Evolutionary conservation across 257 asterid genomes (phyloP).

Genomic region (Solanum chilense): DNA sequence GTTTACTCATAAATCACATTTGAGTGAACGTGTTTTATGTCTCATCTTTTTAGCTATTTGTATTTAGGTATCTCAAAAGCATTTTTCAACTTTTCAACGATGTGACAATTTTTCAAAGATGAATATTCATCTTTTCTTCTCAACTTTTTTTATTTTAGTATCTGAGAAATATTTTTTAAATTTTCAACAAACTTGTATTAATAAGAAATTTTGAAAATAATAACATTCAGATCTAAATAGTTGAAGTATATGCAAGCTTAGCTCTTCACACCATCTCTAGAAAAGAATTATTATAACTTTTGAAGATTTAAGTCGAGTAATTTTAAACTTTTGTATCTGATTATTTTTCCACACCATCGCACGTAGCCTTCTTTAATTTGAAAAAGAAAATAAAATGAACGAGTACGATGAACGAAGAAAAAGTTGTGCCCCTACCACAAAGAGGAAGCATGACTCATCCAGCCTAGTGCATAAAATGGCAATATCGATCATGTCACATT

Average conservation of each 20-base stretch:
- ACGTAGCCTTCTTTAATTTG: not conserved
- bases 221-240: not conserved
- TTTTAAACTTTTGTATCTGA: not conserved
- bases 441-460: not conserved
- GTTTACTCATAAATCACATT: too few relatives aligned
- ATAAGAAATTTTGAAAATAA: not conserved
- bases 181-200: not conserved
- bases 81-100: too few relatives aligned
- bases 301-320: not conserved
- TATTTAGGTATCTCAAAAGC: too few relatives aligned
- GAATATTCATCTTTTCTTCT: too few relatives aligned
- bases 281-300: not conserved
- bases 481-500: not conserved
- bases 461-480: not conserved
- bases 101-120: too few relatives aligned
- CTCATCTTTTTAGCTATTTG: too few relatives aligned
- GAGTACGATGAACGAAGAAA: not conserved
- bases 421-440: not conserved
- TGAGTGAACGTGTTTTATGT: too few relatives aligned
- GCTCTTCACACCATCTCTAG: not conserved
- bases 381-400: not conserved
- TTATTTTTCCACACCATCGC: not conserved
- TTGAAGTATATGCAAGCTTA: not conserved
- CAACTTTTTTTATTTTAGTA: too few relatives aligned
- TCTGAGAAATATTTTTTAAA: too few relatives aligned